Conservation (phyloP, 768 basidiomycete species). For the Chalciporus piperatus region DNA sequence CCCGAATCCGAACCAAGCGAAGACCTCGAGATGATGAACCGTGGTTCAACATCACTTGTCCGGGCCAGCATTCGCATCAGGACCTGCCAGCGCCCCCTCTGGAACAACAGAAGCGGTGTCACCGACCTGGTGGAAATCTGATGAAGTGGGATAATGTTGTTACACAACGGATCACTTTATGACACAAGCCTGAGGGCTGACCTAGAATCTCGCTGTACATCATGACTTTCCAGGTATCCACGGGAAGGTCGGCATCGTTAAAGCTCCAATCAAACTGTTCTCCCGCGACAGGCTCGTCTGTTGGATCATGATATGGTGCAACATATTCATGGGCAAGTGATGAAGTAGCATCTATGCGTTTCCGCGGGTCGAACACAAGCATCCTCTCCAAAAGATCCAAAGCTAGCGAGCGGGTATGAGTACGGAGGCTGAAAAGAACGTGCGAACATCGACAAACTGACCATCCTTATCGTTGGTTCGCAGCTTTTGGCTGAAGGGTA, state of each 20-base stretch:
- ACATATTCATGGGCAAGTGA: conserved; percentile 94
- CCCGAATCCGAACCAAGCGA: background rate
- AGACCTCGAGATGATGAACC: conserved; percentile 1
- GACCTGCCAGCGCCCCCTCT: conserved; percentile 69
- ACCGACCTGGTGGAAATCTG: conserved; percentile 81
- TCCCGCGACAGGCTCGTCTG: conserved; percentile 90
- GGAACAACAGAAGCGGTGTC: conserved; percentile 44
- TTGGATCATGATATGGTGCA: conserved; percentile 96
- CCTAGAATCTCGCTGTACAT: conserved; percentile 99
- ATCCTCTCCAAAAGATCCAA: conserved; percentile 96
- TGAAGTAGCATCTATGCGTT: conserved; percentile 91
- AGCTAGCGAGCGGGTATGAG: conserved; percentile 44
- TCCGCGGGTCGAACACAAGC: conserved; percentile 97
- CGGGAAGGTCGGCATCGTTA: conserved; percentile 97
- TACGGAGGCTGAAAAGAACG: background rate
- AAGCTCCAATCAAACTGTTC: conserved; percentile 99
- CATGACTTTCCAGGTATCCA: conserved; percentile 99
- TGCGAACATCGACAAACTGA: conserved; percentile 33
- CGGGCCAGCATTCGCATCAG: conserved; percentile 36
- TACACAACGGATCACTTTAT: background rate
- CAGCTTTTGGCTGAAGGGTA: conserved; percentile 94
- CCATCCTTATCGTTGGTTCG: conserved; percentile 83
- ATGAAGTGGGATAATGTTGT: background rate
- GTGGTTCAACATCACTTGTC: conserved; percentile 8
- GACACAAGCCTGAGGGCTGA: conserved; percentile 42